phyloP scores from a whole-genome alignment of 371 early-diverging fungal species.

The Mucor velutinosus region DNA sequence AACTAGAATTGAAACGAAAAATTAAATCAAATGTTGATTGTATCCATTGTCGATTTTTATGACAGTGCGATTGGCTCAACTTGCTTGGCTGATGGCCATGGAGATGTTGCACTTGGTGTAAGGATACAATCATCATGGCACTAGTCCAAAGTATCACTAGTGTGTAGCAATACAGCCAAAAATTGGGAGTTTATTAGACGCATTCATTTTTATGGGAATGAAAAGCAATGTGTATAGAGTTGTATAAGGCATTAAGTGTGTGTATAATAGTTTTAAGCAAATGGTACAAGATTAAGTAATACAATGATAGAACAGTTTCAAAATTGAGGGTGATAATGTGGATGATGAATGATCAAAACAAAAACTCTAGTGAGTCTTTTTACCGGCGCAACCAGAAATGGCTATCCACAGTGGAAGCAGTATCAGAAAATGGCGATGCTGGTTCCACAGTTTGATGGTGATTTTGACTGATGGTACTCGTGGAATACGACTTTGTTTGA shows the following conservation, averaged over 20 bases:
- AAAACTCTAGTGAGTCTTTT: neutral
- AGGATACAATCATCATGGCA: too few species aligned
- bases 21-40: neutral
- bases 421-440: neutral
- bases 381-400: conserved; percentile 15
- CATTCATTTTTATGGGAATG: too few species aligned
- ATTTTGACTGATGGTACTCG: conserved; percentile 11
- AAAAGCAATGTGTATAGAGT: too few species aligned
- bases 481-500: conserved; percentile 3
- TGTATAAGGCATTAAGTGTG: neutral
- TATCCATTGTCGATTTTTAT: too few species aligned
- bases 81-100: too few species aligned
- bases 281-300: neutral
- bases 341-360: neutral
- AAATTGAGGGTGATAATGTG: neutral
- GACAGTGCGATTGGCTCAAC: too few species aligned
- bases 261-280: neutral
- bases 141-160: too few species aligned
- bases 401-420: conserved; percentile 2
- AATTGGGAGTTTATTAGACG: too few species aligned
- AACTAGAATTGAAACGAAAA: neutral
- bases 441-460: conserved; percentile 13
- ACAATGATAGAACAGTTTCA: neutral
- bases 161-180: too few species aligned
- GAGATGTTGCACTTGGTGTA: too few species aligned